Percentiles rank a stretch among this genome's conserved stretches.
These are phyloP conservation scores for Skeletonema marinoi DNA, from an alignment of 108 stramenopile genomes.

Conservation along the genomic window DNA sequence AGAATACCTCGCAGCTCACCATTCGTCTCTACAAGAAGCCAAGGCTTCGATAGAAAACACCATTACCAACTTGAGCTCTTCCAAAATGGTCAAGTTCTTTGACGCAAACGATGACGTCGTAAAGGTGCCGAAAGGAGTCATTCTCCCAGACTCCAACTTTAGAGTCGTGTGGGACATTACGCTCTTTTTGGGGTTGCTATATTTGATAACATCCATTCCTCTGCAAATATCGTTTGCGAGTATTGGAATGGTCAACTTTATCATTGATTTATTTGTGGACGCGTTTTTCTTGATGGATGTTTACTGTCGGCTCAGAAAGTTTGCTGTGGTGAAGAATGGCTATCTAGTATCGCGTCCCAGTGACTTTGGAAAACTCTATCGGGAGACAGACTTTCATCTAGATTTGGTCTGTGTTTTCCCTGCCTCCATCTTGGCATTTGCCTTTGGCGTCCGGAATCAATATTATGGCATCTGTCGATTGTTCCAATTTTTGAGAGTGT, in stretches of 20 bases:
- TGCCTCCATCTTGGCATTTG: slow-evolving; percentile 24
- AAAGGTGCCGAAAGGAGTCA: slow-evolving; percentile 34
- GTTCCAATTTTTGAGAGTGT: slow-evolving; percentile 39
- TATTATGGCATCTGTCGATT: slow-evolving; percentile 40
- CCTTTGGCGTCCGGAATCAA: slow-evolving; percentile 5
- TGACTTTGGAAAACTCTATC: slow-evolving; percentile 50
- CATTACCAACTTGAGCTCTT: slow-evolving; percentile 46
- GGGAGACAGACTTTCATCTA: slow-evolving; percentile 8
- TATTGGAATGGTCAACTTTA: slow-evolving; percentile 4
- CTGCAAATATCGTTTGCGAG: slow-evolving; percentile 33
- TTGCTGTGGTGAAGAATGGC: slow-evolving; percentile 51
- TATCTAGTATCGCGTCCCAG: slow-evolving; percentile 22
- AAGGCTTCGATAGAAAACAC: slow-evolving; percentile 46
- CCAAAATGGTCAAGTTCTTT: slow-evolving; percentile 54
- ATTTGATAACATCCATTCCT: slow-evolving; percentile 33
- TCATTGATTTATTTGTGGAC: slow-evolving; percentile 33
- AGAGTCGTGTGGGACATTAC: slow-evolving; percentile 39
- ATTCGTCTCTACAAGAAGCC: slow-evolving; percentile 13
- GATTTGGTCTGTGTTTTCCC: slow-evolving; percentile 30
- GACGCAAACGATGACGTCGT: slow-evolving; percentile 26
- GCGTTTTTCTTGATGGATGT: slow-evolving; percentile 40
- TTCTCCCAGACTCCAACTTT: slow-evolving; percentile 32
- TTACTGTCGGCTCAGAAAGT: slow-evolving; percentile 24
- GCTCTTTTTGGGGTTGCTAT: slow-evolving; percentile 17
- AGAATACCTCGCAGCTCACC: slow-evolving; percentile 29